These are phyloP conservation scores for Penicillium carneum DNA, from an alignment of 2,329 filamentous ascomycete species.

Conservation along the genomic window DNA sequence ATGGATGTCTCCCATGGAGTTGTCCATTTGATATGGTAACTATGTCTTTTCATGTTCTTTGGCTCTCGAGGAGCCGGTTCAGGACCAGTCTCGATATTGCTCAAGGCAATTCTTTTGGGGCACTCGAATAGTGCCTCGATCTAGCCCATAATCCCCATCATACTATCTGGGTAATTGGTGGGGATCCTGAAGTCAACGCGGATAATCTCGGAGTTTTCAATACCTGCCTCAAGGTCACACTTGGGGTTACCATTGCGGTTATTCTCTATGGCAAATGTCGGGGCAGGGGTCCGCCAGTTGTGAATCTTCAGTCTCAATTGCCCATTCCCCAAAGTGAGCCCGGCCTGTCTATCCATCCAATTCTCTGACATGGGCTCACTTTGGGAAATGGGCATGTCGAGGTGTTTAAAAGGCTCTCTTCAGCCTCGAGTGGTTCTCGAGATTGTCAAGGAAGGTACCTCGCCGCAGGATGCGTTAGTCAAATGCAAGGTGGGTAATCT, in stretches of 20 bases:
- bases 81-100: background rate
- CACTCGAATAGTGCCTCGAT: background rate
- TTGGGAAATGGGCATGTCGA: too few relatives aligned
- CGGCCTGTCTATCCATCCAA: background rate
- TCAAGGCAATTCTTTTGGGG: background rate
- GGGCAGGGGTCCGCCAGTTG: background rate
- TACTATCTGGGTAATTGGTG: background rate
- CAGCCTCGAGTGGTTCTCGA: background rate
- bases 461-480: background rate
- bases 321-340: background rate
- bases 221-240: background rate
- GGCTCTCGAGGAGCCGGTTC: background rate
- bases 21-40: slow-evolving; percentile 5
- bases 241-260: background rate
- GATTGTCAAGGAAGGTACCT: background rate
- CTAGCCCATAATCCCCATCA: background rate
- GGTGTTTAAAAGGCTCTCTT: background rate
- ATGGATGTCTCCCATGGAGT: background rate
- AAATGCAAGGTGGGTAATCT: background rate
- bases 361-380: background rate
- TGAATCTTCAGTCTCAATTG: background rate
- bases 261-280: background rate
- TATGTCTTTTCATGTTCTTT: background rate
- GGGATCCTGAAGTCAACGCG: slow-evolving; percentile 2
- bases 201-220: background rate